Conservation (phyloP, 2,329 filamentous ascomycete species). For the Trichoderma koningiopsis region DNA sequence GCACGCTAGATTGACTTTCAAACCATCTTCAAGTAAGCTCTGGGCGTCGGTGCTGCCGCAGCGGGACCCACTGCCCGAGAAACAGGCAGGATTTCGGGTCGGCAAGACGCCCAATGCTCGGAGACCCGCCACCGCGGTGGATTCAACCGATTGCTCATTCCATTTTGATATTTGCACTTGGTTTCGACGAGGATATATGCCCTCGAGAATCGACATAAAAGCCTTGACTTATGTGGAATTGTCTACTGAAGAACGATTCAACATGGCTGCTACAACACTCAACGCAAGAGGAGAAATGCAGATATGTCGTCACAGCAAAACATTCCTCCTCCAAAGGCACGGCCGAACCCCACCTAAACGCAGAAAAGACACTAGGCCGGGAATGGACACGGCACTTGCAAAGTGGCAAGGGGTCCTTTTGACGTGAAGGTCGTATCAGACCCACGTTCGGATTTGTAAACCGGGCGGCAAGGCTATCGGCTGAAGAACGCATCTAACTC, state of each 20-base stretch:
- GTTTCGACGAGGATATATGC: neutral
- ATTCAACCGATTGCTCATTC: neutral
- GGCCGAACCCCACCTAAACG: neutral
- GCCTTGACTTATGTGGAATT: too few species aligned
- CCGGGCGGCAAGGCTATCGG: conserved; percentile 12
- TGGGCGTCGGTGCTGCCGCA: neutral
- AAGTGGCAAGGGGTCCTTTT: conserved; percentile 1
- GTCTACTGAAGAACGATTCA: too few species aligned
- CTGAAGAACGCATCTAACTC: conserved; percentile 7
- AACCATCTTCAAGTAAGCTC: neutral
- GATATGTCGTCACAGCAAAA: neutral
- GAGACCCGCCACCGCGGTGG: neutral
- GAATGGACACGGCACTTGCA: conserved; percentile 16
- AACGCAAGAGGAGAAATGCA: too few species aligned
- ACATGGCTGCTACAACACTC: neutral
- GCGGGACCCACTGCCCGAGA: neutral
- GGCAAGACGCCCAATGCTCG: neutral
- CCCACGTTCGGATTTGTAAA: neutral
- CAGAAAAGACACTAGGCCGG: neutral
- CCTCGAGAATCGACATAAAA: too few species aligned
- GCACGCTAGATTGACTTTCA: neutral
- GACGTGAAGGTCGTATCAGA: neutral
- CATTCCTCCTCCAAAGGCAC: neutral
- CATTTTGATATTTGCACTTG: too few species aligned
- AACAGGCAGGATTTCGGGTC: neutral